phyloP scores from a whole-genome alignment of 2,329 filamentous ascomycete species.

The Colletotrichum scovillei region DNA sequence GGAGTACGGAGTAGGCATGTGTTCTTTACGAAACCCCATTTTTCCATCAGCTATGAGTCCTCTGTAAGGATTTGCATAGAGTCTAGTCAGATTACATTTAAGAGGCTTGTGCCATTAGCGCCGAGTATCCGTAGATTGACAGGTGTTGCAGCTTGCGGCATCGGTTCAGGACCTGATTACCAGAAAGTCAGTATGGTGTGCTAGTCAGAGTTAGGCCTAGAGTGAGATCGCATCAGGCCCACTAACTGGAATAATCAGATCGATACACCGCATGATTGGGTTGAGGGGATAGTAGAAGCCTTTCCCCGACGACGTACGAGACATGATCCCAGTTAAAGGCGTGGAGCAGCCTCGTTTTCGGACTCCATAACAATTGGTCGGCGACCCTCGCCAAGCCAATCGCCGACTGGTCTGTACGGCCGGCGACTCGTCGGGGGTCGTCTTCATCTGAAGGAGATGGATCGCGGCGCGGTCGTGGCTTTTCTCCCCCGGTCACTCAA shows the following conservation, averaged over 20 bases:
- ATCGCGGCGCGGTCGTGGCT: slow-evolving; percentile 11
- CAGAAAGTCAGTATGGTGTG: background rate
- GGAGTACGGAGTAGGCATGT: too few relatives aligned
- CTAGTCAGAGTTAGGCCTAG: background rate
- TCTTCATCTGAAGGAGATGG: background rate
- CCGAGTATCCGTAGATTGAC: background rate
- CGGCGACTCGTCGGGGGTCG: slow-evolving; percentile 13
- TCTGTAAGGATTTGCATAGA: background rate
- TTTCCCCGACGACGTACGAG: background rate
- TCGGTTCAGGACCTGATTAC: background rate
- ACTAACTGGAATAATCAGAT: background rate
- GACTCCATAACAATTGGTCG: slow-evolving; percentile 10
- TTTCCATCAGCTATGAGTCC: background rate
- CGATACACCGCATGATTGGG: background rate
- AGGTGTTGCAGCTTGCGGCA: background rate
- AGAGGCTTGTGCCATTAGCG: background rate
- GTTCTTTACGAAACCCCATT: background rate
- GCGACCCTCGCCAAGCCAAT: background rate
- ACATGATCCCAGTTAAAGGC: background rate
- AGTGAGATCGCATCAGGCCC: background rate
- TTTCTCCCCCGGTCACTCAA: background rate
- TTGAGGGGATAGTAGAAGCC: background rate
- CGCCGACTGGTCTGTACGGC: background rate
- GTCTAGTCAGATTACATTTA: background rate
- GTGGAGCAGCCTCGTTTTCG: slow-evolving; percentile 22